Evolutionary conservation across 768 basidiomycete species (phyloP).

Genomic region (Daedalea quercina): DNA sequence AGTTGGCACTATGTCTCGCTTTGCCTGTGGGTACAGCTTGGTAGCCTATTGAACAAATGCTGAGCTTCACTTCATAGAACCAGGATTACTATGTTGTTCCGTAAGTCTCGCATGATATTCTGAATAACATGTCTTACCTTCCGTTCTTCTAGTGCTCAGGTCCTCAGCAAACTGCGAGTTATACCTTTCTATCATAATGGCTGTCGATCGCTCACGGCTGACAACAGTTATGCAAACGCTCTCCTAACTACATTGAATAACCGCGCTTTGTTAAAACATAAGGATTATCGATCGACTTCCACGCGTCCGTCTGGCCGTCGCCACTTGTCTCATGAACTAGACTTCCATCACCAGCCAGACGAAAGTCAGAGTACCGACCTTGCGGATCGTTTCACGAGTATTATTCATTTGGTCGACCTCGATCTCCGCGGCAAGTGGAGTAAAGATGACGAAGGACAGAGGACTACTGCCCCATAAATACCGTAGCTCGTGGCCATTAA

Average conservation of each 20-base stretch:
- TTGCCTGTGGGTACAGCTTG: not conserved
- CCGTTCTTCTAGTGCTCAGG: not conserved
- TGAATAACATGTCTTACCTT: not conserved
- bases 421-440: too few species aligned
- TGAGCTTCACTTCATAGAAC: not conserved
- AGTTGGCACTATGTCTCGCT: not conserved
- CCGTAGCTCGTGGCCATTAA: too few species aligned
- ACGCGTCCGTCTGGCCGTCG: not conserved
- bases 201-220: not conserved
- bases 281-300: not conserved
- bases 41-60: too few species aligned
- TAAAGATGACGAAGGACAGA: too few species aligned
- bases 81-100: not conserved
- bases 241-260: slow-evolving; percentile 8
- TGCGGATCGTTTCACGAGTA: too few species aligned
- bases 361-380: too few species aligned
- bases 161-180: slow-evolving; percentile 7
- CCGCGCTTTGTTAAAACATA: slow-evolving; percentile 1
- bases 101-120: not conserved
- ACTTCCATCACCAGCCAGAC: too few species aligned
- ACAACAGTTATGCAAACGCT: slow-evolving; percentile 3
- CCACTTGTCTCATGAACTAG: too few species aligned
- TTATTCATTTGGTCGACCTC: too few species aligned
- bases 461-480: too few species aligned
- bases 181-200: too few species aligned